Conservation (phyloP, 2,329 filamentous ascomycete species). For the Colletotrichum higginsianum region DNA sequence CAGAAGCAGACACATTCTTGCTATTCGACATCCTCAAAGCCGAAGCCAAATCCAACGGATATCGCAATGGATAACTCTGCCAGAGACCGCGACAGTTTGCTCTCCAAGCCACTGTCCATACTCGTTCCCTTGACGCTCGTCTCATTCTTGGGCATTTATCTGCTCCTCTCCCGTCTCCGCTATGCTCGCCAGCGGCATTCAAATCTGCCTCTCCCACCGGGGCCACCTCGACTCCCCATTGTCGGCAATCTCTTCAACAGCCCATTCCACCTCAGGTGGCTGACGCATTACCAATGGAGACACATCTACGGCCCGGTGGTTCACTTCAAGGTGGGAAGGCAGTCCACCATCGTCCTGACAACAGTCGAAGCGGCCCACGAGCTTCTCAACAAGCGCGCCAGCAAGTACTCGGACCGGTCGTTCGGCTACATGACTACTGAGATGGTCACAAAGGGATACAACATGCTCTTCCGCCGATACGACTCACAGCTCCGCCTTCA, state of each 20-base stretch:
- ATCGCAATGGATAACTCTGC: neutral
- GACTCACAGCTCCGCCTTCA: conserved; percentile 13
- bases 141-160: neutral
- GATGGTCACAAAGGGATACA: conserved; percentile 3
- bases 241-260: conserved; percentile 25
- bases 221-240: conserved; percentile 1
- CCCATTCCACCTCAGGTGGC: conserved; percentile 11
- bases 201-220: conserved; percentile 18
- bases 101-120: neutral
- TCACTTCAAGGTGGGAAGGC: conserved; percentile 2
- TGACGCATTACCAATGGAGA: conserved; percentile 26
- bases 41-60: neutral
- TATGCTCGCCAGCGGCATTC: neutral
- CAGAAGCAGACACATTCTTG: too few relatives aligned
- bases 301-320: conserved; percentile 16
- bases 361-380: conserved; percentile 31
- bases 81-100: neutral
- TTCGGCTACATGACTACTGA: conserved; percentile 5
- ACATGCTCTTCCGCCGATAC: conserved; percentile 31
- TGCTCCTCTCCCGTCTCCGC: neutral
- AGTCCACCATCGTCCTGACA: conserved; percentile 10
- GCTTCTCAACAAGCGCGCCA: conserved; percentile 26
- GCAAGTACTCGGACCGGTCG: conserved; percentile 19
- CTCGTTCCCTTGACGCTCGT: neutral
- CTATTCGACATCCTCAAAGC: too few relatives aligned